These are phyloP conservation scores for Zangia roseola DNA, from an alignment of 768 basidiomycete genomes.

Conservation along the genomic window DNA sequence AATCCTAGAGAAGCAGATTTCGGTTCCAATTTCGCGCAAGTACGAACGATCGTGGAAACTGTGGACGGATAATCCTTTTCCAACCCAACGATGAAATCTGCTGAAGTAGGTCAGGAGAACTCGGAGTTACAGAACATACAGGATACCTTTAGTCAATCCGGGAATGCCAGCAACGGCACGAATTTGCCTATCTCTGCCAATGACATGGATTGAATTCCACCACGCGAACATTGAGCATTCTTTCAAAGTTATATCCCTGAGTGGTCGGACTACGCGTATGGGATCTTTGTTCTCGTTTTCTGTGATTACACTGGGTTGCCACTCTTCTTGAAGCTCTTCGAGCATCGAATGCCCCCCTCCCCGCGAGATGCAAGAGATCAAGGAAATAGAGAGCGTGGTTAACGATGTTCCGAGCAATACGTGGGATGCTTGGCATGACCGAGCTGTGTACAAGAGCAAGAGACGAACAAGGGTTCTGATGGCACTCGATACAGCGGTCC, in stretches of 20 bases:
- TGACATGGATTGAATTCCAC: constrained; percentile 60
- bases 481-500: constrained; percentile 62
- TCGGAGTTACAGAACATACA: neutral
- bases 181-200: constrained; percentile 46
- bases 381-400: constrained; percentile 72
- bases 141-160: constrained; percentile 63
- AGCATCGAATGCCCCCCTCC: constrained; percentile 72
- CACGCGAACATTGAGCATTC: constrained; percentile 77
- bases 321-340: constrained; percentile 72
- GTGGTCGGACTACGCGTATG: constrained; percentile 61
- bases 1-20: constrained; percentile 48
- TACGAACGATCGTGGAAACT: constrained; percentile 79
- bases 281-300: neutral
- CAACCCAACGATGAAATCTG: constrained; percentile 78
- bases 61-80: constrained; percentile 86
- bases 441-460: constrained; percentile 68
- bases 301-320: constrained; percentile 38
- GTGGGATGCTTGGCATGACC: constrained; percentile 61
- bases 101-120: neutral
- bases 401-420: constrained; percentile 75
- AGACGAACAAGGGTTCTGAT: constrained; percentile 61
- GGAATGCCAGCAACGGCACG: constrained; percentile 59
- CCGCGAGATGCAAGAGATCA: constrained; percentile 73
- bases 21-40: constrained; percentile 74
- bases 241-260: constrained; percentile 74